These are phyloP conservation scores for Stropharia rugosoannulata DNA, from an alignment of 768 basidiomycete genomes.

Conservation along the genomic window DNA sequence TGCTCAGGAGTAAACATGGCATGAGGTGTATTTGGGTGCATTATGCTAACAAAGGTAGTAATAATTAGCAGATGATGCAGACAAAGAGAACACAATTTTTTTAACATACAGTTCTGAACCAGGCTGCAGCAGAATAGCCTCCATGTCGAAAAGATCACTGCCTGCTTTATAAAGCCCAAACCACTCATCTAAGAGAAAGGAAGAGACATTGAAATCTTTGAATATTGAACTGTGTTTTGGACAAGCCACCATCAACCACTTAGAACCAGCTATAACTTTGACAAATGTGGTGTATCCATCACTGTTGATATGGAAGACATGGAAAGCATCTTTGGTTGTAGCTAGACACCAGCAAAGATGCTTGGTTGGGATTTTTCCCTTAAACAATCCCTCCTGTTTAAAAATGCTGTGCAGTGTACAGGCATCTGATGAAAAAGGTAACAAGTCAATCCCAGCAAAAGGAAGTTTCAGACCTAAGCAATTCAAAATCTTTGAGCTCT, in stretches of 20 bases:
- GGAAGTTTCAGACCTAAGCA: slow-evolving; percentile 1
- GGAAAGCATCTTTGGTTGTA: slow-evolving; percentile 7
- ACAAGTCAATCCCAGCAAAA: background rate
- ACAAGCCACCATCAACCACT: background rate
- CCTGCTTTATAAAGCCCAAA: background rate
- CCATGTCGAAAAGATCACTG: background rate
- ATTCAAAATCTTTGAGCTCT: slow-evolving; percentile 2
- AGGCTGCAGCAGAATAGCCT: background rate
- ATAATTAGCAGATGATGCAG: slow-evolving; percentile 5
- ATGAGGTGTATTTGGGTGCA: slow-evolving; percentile 19
- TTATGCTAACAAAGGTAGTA: slow-evolving; percentile 9
- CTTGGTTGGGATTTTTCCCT: background rate
- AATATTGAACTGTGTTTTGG: background rate
- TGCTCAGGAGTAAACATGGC: slow-evolving; percentile 9
- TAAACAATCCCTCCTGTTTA: background rate
- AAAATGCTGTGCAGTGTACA: slow-evolving; percentile 1
- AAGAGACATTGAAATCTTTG: background rate
- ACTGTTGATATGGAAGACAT: slow-evolving; percentile 17
- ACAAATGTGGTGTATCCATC: slow-evolving; percentile 15
- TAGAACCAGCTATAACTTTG: background rate
- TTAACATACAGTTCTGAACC: background rate
- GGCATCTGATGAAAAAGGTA: background rate
- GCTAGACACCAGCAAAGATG: slow-evolving; percentile 19
- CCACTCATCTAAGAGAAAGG: background rate
- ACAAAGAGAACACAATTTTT: background rate